These are phyloP conservation scores for Kodamaea plutei DNA, from an alignment of 1,139 yeast species.

Conservation along the genomic window DNA sequence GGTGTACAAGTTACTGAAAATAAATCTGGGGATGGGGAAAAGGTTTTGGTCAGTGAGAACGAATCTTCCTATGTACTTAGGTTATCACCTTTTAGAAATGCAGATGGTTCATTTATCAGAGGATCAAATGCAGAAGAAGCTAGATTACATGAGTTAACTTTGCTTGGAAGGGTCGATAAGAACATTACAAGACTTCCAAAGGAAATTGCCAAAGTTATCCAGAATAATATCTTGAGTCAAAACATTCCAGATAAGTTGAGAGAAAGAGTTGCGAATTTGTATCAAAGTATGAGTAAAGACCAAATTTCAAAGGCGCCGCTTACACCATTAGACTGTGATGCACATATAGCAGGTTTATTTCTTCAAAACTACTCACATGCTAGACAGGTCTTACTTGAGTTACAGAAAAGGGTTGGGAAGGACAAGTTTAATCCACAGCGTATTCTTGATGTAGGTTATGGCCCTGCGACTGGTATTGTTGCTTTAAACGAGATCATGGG, in stretches of 20 bases:
- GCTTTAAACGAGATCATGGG: conserved; percentile 85
- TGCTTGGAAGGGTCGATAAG: conserved; percentile 46
- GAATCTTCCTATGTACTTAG: too few species aligned
- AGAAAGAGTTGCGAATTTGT: conserved; percentile 51
- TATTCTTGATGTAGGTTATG: conserved; percentile 79
- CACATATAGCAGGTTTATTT: conserved; percentile 80
- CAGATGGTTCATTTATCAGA: conserved; percentile 37
- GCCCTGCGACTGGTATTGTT: conserved; percentile 90
- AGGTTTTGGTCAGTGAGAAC: too few species aligned
- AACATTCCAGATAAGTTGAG: conserved; percentile 55
- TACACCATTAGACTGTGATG: conserved; percentile 65
- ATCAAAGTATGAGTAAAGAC: conserved; percentile 44
- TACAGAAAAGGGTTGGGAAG: conserved; percentile 49
- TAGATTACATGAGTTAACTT: conserved; percentile 46
- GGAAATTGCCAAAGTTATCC: conserved; percentile 51
- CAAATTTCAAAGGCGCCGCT: conserved; percentile 52
- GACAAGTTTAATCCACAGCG: conserved; percentile 56
- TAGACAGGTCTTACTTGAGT: conserved; percentile 63
- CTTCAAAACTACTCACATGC: conserved; percentile 78
- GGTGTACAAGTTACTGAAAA: too few species aligned
- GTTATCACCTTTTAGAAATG: conserved; percentile 36
- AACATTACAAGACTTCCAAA: conserved; percentile 46
- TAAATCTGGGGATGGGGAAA: too few species aligned
- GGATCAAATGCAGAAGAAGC: conserved; percentile 49
- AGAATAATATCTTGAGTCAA: conserved; percentile 53